These are phyloP conservation scores for Coniella lustricola DNA, from an alignment of 2,329 filamentous ascomycete species.

Conservation along the genomic window DNA sequence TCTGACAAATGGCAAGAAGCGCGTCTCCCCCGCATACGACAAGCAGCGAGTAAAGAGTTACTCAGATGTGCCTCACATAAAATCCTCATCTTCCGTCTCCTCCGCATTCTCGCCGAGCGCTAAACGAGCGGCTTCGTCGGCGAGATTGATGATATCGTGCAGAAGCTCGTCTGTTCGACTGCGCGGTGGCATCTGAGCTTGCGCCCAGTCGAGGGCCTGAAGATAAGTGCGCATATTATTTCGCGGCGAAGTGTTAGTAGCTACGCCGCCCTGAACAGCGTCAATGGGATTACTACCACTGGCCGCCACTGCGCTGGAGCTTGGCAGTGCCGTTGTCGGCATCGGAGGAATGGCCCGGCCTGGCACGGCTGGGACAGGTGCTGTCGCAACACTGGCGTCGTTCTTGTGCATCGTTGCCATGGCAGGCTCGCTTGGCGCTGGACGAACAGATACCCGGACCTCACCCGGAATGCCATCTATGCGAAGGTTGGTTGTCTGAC, in stretches of 20 bases:
- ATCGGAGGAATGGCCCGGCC: neutral
- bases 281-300: neutral
- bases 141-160: constrained; percentile 32
- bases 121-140: constrained; percentile 36
- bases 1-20: constrained; percentile 4
- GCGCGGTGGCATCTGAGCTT: constrained; percentile 20
- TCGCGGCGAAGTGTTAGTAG: constrained; percentile 3
- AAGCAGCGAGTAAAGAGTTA: constrained; percentile 4
- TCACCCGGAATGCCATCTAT: constrained; percentile 51
- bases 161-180: constrained; percentile 29
- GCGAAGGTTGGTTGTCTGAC: constrained; percentile 36
- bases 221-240: constrained; percentile 13
- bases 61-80: constrained; percentile 28
- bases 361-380: constrained; percentile 1
- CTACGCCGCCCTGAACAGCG: neutral
- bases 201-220: constrained; percentile 14
- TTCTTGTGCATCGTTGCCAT: constrained; percentile 9
- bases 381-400: constrained; percentile 1
- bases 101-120: constrained; percentile 27
- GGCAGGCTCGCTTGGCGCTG: constrained; percentile 14
- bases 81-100: constrained; percentile 31
- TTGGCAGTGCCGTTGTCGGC: constrained; percentile 7
- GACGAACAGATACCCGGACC: constrained; percentile 46
- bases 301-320: constrained; percentile 2
- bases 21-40: constrained; percentile 10